phyloP scores from a whole-genome alignment of 148 eudicot species.

The Chenopodium berlandieri region DNA sequence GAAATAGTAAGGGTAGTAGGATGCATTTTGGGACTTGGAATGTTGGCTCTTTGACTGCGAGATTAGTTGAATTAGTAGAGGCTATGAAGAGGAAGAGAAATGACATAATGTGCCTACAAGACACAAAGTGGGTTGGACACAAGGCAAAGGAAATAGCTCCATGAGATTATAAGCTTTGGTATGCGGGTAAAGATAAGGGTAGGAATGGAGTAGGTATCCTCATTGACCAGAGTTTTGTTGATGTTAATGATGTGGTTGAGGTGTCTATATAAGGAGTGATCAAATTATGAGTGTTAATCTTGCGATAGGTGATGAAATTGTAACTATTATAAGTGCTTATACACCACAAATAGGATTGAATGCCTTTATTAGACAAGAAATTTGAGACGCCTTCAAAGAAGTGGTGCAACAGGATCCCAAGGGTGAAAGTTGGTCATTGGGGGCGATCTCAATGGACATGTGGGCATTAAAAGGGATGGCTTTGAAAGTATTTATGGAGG shows the following conservation, averaged over 20 bases:
- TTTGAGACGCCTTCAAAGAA: not conserved
- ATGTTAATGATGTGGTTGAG: no score
- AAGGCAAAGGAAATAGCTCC: no score
- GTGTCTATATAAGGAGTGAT: not conserved
- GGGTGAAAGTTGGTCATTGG: not conserved
- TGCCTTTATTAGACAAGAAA: not conserved
- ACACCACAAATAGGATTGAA: not conserved
- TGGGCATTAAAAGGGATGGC: not conserved
- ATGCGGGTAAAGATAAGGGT: no score
- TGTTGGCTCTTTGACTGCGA: no score
- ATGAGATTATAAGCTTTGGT: not conserved
- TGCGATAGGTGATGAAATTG: not conserved
- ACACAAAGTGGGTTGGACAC: no score
- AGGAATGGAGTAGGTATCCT: no score
- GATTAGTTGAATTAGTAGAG: no score
- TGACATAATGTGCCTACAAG: no score
- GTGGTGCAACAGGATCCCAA: not conserved
- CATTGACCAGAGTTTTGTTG: no score
- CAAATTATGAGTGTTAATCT: not conserved
- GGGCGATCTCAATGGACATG: slow-evolving; percentile 7
- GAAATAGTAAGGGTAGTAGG: no score
- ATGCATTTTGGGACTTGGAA: no score
- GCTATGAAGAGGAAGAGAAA: no score
- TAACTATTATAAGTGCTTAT: not conserved
- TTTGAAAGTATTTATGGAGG: not conserved